phyloP scores from a whole-genome alignment of 2,329 filamentous ascomycete genomes.

The Trichophyton benhamiae region DNA sequence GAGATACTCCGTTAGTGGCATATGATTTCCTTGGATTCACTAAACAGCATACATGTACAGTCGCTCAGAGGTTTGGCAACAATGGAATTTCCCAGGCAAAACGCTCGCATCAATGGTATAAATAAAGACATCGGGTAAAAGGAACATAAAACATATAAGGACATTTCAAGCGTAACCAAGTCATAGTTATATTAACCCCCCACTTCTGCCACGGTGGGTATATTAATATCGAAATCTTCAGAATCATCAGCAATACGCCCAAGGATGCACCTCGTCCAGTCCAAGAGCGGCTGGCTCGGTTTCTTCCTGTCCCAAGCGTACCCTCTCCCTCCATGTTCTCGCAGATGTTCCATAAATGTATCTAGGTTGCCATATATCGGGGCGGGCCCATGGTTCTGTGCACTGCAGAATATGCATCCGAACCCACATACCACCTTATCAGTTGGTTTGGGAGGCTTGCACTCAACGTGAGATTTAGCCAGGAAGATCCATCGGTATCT shows the following conservation, averaged over 20 bases:
- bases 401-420: conserved; percentile 39
- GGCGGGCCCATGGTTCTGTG: conserved; percentile 22
- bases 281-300: conserved; percentile 27
- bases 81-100: neutral
- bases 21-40: no score
- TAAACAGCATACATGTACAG: neutral
- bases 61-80: neutral
- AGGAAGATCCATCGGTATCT: conserved; percentile 38
- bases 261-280: conserved; percentile 33
- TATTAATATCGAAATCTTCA: conserved; percentile 40
- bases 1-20: neutral
- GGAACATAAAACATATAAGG: neutral
- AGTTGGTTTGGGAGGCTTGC: conserved; percentile 19
- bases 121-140: neutral
- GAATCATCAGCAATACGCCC: conserved; percentile 27
- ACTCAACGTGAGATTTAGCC: conserved; percentile 34
- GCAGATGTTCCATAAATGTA: conserved; percentile 35
- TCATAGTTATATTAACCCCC: neutral
- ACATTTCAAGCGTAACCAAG: neutral
- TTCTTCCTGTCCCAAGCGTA: conserved; percentile 20
- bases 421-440: conserved; percentile 17
- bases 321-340: conserved; percentile 17
- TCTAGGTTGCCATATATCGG: conserved; percentile 31
- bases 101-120: neutral
- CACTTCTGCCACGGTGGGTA: conserved; percentile 18